Conservation (phyloP, 176 grass and related monocot species). For the Ananas comosus region DNA sequence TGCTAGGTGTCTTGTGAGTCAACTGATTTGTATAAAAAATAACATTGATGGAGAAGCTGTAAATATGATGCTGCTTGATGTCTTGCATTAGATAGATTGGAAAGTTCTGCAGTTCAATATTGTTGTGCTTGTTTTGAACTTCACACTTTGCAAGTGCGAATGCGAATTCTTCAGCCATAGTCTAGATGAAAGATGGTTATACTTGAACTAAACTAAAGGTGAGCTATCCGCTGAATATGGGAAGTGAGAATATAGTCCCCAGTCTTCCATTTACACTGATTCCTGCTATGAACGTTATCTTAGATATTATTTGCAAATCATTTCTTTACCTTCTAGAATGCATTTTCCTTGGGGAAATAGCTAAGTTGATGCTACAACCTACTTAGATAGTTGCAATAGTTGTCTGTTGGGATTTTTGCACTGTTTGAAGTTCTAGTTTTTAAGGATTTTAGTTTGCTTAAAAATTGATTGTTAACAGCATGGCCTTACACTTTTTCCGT, state of each 20-base stretch:
- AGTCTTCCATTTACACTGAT: background rate
- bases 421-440: too few relatives aligned
- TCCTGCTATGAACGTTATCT: background rate
- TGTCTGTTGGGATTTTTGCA: too few relatives aligned
- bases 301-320: too few relatives aligned
- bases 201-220: constrained; percentile 70
- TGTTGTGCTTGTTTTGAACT: background rate
- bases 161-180: constrained; percentile 69
- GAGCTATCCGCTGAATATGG: background rate
- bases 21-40: background rate
- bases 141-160: constrained; percentile 49
- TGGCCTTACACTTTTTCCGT: too few relatives aligned
- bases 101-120: too few relatives aligned
- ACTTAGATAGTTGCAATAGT: too few relatives aligned
- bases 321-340: too few relatives aligned
- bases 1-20: constrained; percentile 9
- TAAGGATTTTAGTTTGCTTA: too few relatives aligned
- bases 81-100: background rate
- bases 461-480: too few relatives aligned
- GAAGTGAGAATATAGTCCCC: background rate
- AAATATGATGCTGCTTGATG: constrained; percentile 6
- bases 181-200: constrained; percentile 55
- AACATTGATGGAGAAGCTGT: background rate
- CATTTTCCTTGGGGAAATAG: too few relatives aligned
- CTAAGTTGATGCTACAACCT: too few relatives aligned